Percentiles rank a stretch among this genome's conserved stretches.
Conservation (phyloP, 129 eudicot genomes). For the Tagetes patula region DNA sequence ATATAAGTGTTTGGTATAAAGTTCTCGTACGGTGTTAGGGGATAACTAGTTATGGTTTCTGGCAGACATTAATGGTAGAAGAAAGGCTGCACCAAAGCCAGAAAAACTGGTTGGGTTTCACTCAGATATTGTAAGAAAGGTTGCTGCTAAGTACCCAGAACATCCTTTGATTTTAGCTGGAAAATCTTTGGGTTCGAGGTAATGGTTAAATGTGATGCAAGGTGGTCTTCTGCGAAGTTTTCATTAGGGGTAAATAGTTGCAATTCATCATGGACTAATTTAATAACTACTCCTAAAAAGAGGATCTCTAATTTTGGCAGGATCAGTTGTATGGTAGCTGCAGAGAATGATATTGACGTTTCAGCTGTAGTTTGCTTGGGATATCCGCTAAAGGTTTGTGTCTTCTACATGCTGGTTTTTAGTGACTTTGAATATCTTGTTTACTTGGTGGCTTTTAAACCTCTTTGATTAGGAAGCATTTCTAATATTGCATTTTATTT, state of each 20-base stretch:
- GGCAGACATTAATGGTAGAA: constrained; percentile 63
- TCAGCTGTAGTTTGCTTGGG: constrained; percentile 79
- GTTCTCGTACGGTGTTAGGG: neutral
- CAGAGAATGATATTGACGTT: constrained; percentile 40
- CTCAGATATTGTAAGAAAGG: constrained; percentile 50
- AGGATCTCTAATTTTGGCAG: constrained; percentile 31
- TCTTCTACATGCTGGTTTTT: neutral
- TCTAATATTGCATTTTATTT: constrained; percentile 12
- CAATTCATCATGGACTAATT: neutral
- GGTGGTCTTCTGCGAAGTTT: neutral
- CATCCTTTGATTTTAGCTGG: constrained; percentile 80
- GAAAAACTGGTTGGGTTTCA: constrained; percentile 81
- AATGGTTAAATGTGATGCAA: constrained; percentile 10
- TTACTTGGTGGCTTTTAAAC: constrained; percentile 11
- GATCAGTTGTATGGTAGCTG: constrained; percentile 91
- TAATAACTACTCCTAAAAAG: neutral
- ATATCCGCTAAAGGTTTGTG: constrained; percentile 70
- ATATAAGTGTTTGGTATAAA: neutral
- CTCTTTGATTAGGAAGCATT: constrained; percentile 2
- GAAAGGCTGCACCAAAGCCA: constrained; percentile 75
- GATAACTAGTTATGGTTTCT: neutral
- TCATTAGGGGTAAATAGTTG: neutral
- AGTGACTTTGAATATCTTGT: neutral
- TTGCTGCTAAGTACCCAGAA: constrained; percentile 63
- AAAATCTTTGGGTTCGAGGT: constrained; percentile 95